Conservation (phyloP, 2,329 filamentous ascomycete genomes). For the Ceratocystis colombiana region DNA sequence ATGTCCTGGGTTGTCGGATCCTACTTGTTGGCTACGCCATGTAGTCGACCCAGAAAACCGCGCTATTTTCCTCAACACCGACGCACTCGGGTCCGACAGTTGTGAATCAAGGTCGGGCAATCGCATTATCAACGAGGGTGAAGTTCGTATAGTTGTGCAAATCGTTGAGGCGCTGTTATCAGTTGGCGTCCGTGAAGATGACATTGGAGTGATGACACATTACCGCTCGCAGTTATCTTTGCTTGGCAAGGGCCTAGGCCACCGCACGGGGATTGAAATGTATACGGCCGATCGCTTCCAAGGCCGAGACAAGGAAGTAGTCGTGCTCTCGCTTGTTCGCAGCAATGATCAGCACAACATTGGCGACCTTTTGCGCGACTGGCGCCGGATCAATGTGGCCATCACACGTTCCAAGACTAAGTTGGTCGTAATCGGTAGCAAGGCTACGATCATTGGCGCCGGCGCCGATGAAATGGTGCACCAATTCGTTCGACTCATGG, state of each 20-base stretch:
- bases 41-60: constrained; percentile 60
- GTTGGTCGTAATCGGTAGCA: constrained; percentile 76
- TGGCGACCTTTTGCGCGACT: constrained; percentile 85
- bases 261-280: constrained; percentile 63
- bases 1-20: constrained; percentile 34
- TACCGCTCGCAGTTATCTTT: constrained; percentile 87
- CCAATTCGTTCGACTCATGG: constrained; percentile 67
- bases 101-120: constrained; percentile 69
- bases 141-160: constrained; percentile 67
- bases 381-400: constrained; percentile 88
- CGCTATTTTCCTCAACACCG: constrained; percentile 84
- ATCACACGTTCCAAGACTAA: constrained; percentile 91
- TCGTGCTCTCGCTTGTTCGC: constrained; percentile 77
- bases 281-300: constrained; percentile 97
- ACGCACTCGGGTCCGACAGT: constrained; percentile 53
- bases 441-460: constrained; percentile 63
- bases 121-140: constrained; percentile 78
- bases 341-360: constrained; percentile 74
- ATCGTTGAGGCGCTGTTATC: constrained; percentile 70
- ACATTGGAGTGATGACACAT: constrained; percentile 92
- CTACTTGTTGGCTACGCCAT: constrained; percentile 64
- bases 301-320: constrained; percentile 86
- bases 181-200: constrained; percentile 59
- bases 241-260: constrained; percentile 61
- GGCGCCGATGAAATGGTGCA: constrained; percentile 66